Evolutionary conservation across 2,329 filamentous ascomycete species (phyloP), one percentile per base, ranked within the genome.

Genomic region (Fusarium palustre): DNA sequence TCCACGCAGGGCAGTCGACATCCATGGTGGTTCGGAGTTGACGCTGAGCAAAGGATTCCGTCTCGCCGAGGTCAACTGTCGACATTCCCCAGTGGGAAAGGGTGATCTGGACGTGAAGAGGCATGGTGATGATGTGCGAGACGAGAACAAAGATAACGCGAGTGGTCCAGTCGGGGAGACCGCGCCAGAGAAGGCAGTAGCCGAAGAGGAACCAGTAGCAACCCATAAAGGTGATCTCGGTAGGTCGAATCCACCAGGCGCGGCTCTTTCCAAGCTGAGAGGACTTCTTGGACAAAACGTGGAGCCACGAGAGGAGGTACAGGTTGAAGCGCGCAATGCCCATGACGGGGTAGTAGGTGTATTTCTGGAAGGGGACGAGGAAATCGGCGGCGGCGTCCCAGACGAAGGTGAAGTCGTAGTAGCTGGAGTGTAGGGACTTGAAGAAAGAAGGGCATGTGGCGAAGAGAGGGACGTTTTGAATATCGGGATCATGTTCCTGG

Each of bases 11-110:
- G 77, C 90, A 92, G 72, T 91, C 89, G 48, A 92, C 87, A 72
- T 92, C 90, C 89, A 92, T 91, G 28, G 90, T 92, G 5, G 90
- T 92, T 45, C 90, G 85, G 38, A 92, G 80, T 83, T 91, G 90
- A 73, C 88, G 88, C 79, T 91, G 89, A 0, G 90, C 83, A 74
- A 92, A 92, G 1, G 88, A 90, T 75, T 92, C 90, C 56, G 83
- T 81, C 47, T 87, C 84, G 62, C 89, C 89, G 4, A 91, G 82
- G 66, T 91, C 88, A 0, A 86, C 80, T 3, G 88, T 91, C 25
- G 87, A 88, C 90, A 92, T 92, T 63, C 87, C 90, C 83, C 90
- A 92, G 79, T 92, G 90, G 2, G 87, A 90, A 11, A 92, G 85
- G 0, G 90, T 92, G 76, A 92, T 91, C 72, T 92, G 90, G 3